phyloP scores from a whole-genome alignment of 2,329 filamentous ascomycete species.

The Incumbomyces delicatus region DNA sequence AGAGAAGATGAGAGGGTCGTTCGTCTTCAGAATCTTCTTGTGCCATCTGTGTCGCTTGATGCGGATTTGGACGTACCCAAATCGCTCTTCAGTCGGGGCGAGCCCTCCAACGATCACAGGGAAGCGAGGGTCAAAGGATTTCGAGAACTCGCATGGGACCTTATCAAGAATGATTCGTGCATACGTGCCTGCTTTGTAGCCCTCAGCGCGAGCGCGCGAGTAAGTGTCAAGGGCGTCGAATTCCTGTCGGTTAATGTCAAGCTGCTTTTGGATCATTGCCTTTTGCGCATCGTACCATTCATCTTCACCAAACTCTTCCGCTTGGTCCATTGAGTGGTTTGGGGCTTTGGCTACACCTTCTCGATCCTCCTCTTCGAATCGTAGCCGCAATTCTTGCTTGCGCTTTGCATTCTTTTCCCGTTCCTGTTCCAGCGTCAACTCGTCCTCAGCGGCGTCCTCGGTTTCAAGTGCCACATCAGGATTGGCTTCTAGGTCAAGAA shows the following conservation, averaged over 20 bases:
- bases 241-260: slow-evolving; percentile 92
- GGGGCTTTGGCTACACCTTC: slow-evolving; percentile 82
- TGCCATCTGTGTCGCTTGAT: slow-evolving; percentile 99
- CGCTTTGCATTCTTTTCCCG: slow-evolving; percentile 79
- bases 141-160: slow-evolving; percentile 83
- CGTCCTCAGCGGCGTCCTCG: slow-evolving; percentile 26
- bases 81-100: slow-evolving; percentile 84
- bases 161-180: slow-evolving; percentile 81
- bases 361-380: slow-evolving; percentile 96
- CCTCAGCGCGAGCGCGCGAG: slow-evolving; percentile 76
- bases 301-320: slow-evolving; percentile 85
- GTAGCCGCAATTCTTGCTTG: slow-evolving; percentile 87
- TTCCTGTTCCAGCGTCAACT: slow-evolving; percentile 65
- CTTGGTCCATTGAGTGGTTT: slow-evolving; percentile 60
- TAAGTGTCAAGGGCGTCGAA: slow-evolving; percentile 78
- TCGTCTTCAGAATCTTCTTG: slow-evolving; percentile 97
- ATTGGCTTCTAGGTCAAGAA: slow-evolving; percentile 75
- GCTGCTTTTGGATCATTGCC: slow-evolving; percentile 84
- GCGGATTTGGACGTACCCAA: slow-evolving; percentile 87
- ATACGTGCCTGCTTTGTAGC: slow-evolving; percentile 85
- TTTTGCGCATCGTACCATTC: slow-evolving; percentile 99
- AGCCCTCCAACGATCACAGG: slow-evolving; percentile 88
- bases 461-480: slow-evolving; percentile 55
- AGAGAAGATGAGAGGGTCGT: slow-evolving; percentile 93
- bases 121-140: slow-evolving; percentile 67